These are phyloP conservation scores for Parachlorella kessleri DNA, from an alignment of 139 green algal genomes.

Conservation along the genomic window DNA sequence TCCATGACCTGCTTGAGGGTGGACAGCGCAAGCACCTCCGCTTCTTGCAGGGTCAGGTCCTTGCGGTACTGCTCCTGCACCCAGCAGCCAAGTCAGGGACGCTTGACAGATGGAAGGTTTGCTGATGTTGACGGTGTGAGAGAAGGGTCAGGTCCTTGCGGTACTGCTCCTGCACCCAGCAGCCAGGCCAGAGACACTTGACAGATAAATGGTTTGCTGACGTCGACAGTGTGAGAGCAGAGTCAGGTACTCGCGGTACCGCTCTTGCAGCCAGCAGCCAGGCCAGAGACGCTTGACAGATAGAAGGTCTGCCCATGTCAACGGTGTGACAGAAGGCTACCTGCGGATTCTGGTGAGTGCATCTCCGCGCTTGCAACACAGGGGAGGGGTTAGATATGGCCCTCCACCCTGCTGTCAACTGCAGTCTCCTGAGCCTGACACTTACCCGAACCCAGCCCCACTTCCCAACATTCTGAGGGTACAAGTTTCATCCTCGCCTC, in stretches of 20 bases:
- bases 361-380: no score
- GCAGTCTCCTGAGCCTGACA: no score
- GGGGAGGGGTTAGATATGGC: no score
- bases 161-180: slow-evolving; percentile 72
- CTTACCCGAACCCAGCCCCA: no score
- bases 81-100: not conserved
- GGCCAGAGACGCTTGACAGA: not conserved
- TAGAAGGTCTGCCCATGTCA: not conserved
- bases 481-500: no score
- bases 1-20: slow-evolving; percentile 99
- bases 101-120: not conserved
- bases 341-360: no score
- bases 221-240: slow-evolving; percentile 36
- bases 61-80: slow-evolving; percentile 72
- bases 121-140: not conserved
- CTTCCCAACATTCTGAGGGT: no score
- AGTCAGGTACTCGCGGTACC: slow-evolving; percentile 84
- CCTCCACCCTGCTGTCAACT: no score
- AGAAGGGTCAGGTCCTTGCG: slow-evolving; percentile 86
- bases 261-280: slow-evolving; percentile 66
- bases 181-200: not conserved
- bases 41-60: slow-evolving; percentile 94
- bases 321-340: slow-evolving; percentile 38
- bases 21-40: slow-evolving; percentile 91
- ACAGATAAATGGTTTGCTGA: not conserved